Evolutionary conservation across 2,329 filamentous ascomycete genomes (phyloP), one percentile per base, ranked within the genome.

Genomic region (Colletotrichum sp.): DNA sequence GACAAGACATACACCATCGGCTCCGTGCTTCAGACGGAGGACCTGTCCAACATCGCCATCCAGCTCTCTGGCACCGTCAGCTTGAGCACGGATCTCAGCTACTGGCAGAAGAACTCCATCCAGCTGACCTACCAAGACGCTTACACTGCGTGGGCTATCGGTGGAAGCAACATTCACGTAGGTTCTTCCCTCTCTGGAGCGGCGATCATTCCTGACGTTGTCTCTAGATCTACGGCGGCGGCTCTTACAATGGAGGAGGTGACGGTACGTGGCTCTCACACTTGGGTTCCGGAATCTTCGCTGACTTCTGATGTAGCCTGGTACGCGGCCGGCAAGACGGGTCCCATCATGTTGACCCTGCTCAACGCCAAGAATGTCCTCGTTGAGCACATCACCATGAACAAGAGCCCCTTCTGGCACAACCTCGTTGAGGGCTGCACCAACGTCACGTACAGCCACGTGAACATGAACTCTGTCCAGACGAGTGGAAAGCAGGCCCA

Each of bases 281-380:
- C 12, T 34, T 34, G 12, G 5, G 2, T 13, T 34, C 2, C 5
- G 32, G 30, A 32, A 12, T 34, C 0, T 34, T 34, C 6, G 13
- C 85, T 52, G 84, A 93, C 24, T 73, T 87, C 88, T 48, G 88
- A 89, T 70, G 88, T 84, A 92, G 21, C 55, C 7, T 70, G 67
- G 58, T 52, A 70, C 18, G 28, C 55, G n/a, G 55, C 58, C 13
- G 58, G 62, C 24, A 66, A 72, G 30, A 62, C 73, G 0, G 69
- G 82, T 8, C 65, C 65, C 6, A 36, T 67, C n/a, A 67, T 67
- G 82, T 82, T 82, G 82, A 82, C 82, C 83, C 91, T 92, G 66
- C 87, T 94, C 13, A 88, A 94, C n/a, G 90, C 91, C 48, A 93
- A 94, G 79, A 92, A 94, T 80, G 88, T 94, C 2, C 83, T 94